Percentiles rank a stretch among this genome's conserved stretches.
phyloP scores from a whole-genome alignment of 225 moss, liverwort and hornwort species.

The Climacium dendroides region DNA sequence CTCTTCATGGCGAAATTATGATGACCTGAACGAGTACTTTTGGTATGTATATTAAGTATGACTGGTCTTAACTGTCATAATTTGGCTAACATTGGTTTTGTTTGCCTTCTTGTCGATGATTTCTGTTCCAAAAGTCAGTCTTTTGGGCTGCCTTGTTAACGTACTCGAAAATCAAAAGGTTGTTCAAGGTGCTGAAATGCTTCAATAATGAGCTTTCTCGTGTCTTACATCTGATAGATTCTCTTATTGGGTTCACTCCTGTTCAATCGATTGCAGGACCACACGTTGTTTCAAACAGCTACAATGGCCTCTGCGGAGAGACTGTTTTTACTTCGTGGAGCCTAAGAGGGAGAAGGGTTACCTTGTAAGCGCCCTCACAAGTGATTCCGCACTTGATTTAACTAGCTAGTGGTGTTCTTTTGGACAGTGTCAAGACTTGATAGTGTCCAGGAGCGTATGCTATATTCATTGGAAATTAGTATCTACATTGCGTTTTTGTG shows the following conservation, averaged over 20 bases:
- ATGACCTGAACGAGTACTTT: constrained; percentile 93
- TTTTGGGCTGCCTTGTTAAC: neutral
- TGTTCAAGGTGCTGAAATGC: neutral
- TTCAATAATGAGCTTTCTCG: neutral
- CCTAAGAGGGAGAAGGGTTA: constrained; percentile 38
- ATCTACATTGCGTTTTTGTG: neutral
- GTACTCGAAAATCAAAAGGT: neutral
- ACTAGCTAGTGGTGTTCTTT: neutral
- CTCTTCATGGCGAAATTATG: constrained; percentile 95
- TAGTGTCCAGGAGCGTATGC: neutral
- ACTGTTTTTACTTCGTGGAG: constrained; percentile 30
- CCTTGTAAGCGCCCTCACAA: constrained; percentile 21
- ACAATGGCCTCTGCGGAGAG: constrained; percentile 27
- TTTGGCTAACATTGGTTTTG: neutral
- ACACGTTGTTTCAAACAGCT: constrained; percentile 46
- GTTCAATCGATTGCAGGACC: constrained; percentile 21
- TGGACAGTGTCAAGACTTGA: neutral
- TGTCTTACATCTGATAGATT: neutral
- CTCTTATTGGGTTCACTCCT: neutral
- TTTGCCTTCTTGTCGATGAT: neutral
- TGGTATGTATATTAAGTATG: constrained; percentile 31
- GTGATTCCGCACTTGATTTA: neutral
- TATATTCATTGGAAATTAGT: neutral
- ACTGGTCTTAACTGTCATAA: neutral
- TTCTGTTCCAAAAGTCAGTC: neutral